These are phyloP conservation scores for Aspergillus cristatus DNA, from an alignment of 495 filamentous ascomycete genomes.

Conservation along the genomic window DNA sequence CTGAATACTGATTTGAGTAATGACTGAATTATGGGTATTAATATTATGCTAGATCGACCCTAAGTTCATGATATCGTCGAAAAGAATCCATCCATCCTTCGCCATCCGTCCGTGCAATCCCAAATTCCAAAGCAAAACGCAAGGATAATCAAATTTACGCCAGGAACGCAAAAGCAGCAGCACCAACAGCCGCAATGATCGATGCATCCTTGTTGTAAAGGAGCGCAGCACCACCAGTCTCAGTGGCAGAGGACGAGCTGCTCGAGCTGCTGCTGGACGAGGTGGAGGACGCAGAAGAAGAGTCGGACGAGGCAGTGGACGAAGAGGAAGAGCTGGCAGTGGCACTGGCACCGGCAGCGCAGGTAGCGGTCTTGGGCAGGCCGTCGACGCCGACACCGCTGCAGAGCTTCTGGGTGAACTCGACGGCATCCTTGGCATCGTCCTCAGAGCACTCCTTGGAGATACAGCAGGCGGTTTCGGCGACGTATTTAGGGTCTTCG, in stretches of 20 bases:
- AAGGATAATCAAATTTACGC: conserved; percentile 14
- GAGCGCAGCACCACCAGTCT: conserved; percentile 38
- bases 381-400: conserved; percentile 27
- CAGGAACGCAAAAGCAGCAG: conserved; percentile 24
- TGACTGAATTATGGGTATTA: too few relatives aligned
- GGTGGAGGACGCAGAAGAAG: conserved; percentile 10
- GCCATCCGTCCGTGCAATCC: too few relatives aligned
- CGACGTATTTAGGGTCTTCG: conserved; percentile 46
- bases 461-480: conserved; percentile 59
- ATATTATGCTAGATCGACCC: too few relatives aligned
- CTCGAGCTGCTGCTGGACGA: conserved; percentile 7
- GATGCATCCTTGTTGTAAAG: conserved; percentile 23
- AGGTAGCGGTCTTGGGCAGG: conserved; percentile 27
- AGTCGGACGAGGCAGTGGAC: conserved; percentile 11
- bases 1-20: too few relatives aligned
- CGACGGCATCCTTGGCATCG: conserved; percentile 34
- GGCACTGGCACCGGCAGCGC: conserved; percentile 17
- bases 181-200: conserved; percentile 27
- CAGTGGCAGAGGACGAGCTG: conserved; percentile 11
- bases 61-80: too few relatives aligned
- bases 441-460: conserved; percentile 36
- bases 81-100: background rate
- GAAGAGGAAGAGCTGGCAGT: conserved; percentile 7
- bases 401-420: conserved; percentile 44
- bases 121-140: too few relatives aligned